Percentiles rank a stretch among this genome's conserved stretches.
phyloP scores from a whole-genome alignment of 352 stramenopile species.

The Phytophthora sojae region DNA sequence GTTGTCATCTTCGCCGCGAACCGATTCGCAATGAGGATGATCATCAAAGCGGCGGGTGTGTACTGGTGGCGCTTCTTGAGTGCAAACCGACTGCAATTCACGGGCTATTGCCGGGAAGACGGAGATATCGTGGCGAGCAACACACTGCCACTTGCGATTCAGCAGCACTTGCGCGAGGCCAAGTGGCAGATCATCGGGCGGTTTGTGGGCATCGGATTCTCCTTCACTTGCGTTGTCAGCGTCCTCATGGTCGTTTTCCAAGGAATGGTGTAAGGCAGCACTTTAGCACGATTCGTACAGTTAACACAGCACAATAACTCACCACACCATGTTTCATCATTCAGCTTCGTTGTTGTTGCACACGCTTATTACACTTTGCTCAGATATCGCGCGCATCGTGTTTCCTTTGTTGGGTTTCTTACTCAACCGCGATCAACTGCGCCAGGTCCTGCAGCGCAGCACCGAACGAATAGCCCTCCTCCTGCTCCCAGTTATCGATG shows the following conservation, averaged over 20 bases:
- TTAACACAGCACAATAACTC: background rate
- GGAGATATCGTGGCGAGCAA: conserved; percentile 49
- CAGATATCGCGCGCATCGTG: background rate
- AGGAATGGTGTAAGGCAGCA: conserved; percentile 13
- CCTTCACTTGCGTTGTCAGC: conserved; percentile 17
- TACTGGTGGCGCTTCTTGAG: conserved; percentile 72
- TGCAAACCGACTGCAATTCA: conserved; percentile 55
- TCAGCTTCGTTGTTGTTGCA: background rate
- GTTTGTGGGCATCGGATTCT: conserved; percentile 39
- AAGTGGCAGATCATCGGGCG: conserved; percentile 53
- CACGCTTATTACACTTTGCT: conserved; percentile 2
- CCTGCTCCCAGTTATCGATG: conserved; percentile 10
- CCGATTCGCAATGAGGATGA: conserved; percentile 55
- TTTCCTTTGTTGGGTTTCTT: conserved; percentile 8
- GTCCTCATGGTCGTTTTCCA: conserved; percentile 30
- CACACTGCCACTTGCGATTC: conserved; percentile 45
- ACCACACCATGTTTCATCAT: background rate
- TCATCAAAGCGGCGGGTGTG: conserved; percentile 50
- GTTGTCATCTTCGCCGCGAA: conserved; percentile 52
- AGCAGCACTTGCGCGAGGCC: conserved; percentile 44
- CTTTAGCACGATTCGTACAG: background rate
- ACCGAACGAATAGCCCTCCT: conserved; percentile 32
- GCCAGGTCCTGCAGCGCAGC: conserved; percentile 37
- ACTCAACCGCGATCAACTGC: conserved; percentile 47
- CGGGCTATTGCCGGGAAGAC: conserved; percentile 64